Evolutionary conservation across 257 asterid species (phyloP).

Genomic region (Rehmannia glutinosa): DNA sequence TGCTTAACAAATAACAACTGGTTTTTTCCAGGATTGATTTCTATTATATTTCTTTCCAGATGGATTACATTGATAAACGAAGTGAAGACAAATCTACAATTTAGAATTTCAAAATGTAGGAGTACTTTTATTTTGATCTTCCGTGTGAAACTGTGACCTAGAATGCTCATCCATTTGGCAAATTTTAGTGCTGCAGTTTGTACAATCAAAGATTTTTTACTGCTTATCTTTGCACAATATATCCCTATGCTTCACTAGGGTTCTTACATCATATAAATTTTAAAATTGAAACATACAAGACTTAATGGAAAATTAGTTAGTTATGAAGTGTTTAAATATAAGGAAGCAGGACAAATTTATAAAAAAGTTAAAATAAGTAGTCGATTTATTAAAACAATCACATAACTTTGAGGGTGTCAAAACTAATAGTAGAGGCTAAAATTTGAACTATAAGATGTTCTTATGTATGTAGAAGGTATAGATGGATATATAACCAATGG

Average conservation of each 20-base stretch:
- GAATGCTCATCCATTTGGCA: too few relatives aligned
- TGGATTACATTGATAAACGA: too few relatives aligned
- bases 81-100: too few relatives aligned
- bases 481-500: neutral
- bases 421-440: neutral
- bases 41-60: too few relatives aligned
- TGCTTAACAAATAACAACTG: too few relatives aligned
- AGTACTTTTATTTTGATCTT: neutral
- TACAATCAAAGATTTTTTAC: neutral
- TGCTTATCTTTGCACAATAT: neutral
- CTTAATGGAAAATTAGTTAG: neutral
- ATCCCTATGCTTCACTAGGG: neutral
- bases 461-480: neutral
- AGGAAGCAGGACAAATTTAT: neutral
- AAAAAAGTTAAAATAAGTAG: neutral
- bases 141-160: neutral
- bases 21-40: too few relatives aligned
- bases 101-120: too few relatives aligned
- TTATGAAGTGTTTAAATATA: neutral
- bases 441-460: neutral
- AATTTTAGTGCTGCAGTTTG: neutral
- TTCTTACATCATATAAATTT: neutral
- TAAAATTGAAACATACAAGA: neutral
- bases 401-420: neutral
- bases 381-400: neutral